Percentiles rank a stretch among this genome's conserved stretches.
phyloP scores from a whole-genome alignment of 2,329 filamentous ascomycete genomes.

The Penicillium janthinellum region DNA sequence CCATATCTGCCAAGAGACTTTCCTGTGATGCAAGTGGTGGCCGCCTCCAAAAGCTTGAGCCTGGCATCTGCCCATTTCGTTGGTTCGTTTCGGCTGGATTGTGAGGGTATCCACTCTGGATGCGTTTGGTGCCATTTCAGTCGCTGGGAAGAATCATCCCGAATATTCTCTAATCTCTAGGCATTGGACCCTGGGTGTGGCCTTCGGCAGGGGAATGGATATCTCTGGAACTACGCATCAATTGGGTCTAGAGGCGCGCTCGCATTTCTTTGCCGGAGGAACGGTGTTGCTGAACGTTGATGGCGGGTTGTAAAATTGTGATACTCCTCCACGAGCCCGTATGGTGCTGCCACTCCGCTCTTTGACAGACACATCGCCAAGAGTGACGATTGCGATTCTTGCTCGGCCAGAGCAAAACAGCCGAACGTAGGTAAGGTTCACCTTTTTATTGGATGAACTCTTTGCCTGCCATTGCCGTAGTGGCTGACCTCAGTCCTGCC shows the following conservation, averaged over 20 bases:
- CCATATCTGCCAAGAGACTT: not conserved
- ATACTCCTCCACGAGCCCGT: not conserved
- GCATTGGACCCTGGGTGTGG: not conserved
- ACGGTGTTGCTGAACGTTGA: not conserved
- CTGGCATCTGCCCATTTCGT: not conserved
- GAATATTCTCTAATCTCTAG: not conserved
- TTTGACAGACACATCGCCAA: not conserved
- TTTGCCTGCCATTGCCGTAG: not conserved
- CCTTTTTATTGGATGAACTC: not conserved
- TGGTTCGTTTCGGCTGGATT: not conserved
- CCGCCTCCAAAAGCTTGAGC: constrained; percentile 9
- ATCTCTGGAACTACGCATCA: not conserved
- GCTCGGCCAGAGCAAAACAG: not conserved
- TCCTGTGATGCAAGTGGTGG: constrained; percentile 21
- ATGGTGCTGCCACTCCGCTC: not conserved
- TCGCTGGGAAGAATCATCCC: not conserved
- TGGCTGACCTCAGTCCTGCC: not conserved
- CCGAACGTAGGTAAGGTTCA: too few relatives aligned
- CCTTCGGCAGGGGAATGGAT: not conserved
- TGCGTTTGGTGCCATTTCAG: too few relatives aligned
- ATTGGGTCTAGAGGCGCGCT: not conserved
- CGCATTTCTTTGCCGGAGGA: not conserved
- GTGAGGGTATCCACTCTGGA: not conserved
- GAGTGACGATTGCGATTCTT: not conserved
- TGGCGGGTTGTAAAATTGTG: not conserved